These are phyloP conservation scores for Daldinia caldariorum DNA, from an alignment of 495 filamentous ascomycete species.

Conservation along the genomic window DNA sequence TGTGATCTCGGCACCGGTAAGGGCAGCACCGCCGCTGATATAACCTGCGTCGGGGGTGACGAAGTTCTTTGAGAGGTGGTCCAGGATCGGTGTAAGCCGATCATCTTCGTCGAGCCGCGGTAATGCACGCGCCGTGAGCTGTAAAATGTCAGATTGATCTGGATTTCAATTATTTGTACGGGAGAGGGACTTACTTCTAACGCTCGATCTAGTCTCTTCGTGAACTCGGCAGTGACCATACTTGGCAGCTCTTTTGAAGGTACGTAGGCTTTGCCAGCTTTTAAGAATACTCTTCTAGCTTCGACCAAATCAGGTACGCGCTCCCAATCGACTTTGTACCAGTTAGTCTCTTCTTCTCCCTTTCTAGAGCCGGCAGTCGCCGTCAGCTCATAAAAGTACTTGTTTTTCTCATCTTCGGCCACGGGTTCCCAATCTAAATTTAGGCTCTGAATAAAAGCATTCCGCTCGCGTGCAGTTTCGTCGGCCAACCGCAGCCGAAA, in stretches of 20 bases:
- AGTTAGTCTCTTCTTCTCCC: slow-evolving; percentile 72
- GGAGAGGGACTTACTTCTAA: slow-evolving; percentile 70
- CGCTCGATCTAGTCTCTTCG: slow-evolving; percentile 75
- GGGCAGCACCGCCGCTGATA: slow-evolving; percentile 60
- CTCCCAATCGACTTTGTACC: slow-evolving; percentile 97
- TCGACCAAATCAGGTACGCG: slow-evolving; percentile 91
- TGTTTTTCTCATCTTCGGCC: slow-evolving; percentile 73
- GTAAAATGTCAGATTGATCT: slow-evolving; percentile 23
- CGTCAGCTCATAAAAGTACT: slow-evolving; percentile 57
- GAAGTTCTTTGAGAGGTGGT: slow-evolving; percentile 92
- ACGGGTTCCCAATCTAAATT: slow-evolving; percentile 79
- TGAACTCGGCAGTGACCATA: slow-evolving; percentile 90
- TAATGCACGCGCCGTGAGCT: slow-evolving; percentile 87
- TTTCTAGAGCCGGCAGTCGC: slow-evolving; percentile 52
- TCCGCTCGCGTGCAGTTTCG: slow-evolving; percentile 74
- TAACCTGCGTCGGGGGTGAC: slow-evolving; percentile 87
- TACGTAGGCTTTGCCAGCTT: slow-evolving; percentile 88
- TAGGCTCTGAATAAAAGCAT: slow-evolving; percentile 79
- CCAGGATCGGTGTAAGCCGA: slow-evolving; percentile 89
- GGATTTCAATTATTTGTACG: neutral
- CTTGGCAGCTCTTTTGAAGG: slow-evolving; percentile 84
- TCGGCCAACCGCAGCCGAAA: slow-evolving; percentile 81
- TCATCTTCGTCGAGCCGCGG: slow-evolving; percentile 97
- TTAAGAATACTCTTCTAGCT: slow-evolving; percentile 76
- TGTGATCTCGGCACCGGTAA: slow-evolving; percentile 74